Evolutionary conservation across 257 asterid species (phyloP), one percentile per base, ranked within the genome.

Genomic region (Sherardia arvensis): DNA sequence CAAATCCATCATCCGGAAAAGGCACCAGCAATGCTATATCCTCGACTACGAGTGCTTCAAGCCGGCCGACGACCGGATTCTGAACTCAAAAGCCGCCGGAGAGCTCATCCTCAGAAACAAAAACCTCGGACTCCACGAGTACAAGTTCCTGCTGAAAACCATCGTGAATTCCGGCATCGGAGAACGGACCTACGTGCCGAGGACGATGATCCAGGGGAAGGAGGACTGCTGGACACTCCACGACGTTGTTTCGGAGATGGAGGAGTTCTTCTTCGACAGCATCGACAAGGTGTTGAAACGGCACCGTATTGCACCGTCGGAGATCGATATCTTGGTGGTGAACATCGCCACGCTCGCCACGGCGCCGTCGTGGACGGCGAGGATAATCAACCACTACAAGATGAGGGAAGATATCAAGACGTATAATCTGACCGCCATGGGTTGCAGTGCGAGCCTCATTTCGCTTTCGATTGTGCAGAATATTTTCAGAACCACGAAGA

Each of bases 151-250:
- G 11, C 48, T 90, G 55, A 87, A 84, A 66, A 92, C 97, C 68
- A 76, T 84, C 8, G 91, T 87, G 4, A 84, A 95, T 67, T 90
- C 97, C 0, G 97, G 97, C 69, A 87, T 90, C 33, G 97, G 97
- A 8, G 97, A 90, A 66, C 89, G 87, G 51, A 90, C 97, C 0
- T 90, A 90, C 61, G 96, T 77, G 6, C 97, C 97, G 8, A 63
- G 59, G 26, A 84, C 85, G 95, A 83, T 90, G 3, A 69, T 87
- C 32, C 78, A 85, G 0, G 85, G 87, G 0, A 81, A 91, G 0
- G 97, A 90, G 60, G 67, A 78, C 0, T 43, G 75, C 18, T 93
- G 94, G 2, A 71, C 83, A 0, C 74, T 79, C 2, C 54, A 30
- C 0, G 98, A 92, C 49, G 95, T 81, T 25, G 63, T 71, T 5